These are phyloP conservation scores for Paramecium sexaurelia DNA, from an alignment of 73 alveolate species.

Conservation along the genomic window DNA sequence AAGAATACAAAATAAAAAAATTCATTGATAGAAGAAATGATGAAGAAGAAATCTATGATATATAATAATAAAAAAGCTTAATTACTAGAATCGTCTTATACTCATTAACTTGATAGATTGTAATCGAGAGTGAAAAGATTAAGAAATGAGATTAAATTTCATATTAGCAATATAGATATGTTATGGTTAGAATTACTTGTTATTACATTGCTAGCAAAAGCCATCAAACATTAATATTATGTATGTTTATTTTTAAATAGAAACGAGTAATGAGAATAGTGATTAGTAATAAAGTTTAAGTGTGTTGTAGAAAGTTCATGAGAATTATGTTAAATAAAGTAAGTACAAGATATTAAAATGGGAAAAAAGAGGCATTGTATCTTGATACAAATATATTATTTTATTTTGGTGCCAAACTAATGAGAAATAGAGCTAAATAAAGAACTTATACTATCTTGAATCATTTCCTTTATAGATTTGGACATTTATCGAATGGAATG, in stretches of 20 bases:
- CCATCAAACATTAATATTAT: constrained; percentile 9
- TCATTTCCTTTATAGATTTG: not conserved
- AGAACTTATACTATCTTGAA: not conserved
- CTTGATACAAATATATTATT: not conserved
- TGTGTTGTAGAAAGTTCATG: constrained; percentile 40
- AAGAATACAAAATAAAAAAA: not conserved
- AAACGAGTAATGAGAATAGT: constrained; percentile 55
- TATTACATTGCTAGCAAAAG: not conserved
- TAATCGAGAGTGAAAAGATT: constrained; percentile 14
- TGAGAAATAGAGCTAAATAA: not conserved
- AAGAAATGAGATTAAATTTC: constrained; percentile 2
- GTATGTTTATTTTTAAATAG: not conserved
- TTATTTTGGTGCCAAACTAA: not conserved
- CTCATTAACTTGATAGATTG: not conserved
- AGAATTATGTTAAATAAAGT: not conserved
- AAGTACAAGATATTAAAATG: not conserved
- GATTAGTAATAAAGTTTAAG: constrained; percentile 16
- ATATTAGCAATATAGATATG: not conserved
- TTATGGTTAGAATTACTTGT: constrained; percentile 1
- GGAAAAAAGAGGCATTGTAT: not conserved
- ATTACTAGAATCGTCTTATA: not conserved
- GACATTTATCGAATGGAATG: constrained; percentile 19
- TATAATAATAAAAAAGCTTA: not conserved
- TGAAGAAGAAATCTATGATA: not conserved
- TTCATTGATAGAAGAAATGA: not conserved